These are phyloP conservation scores for Adansonia grandidieri DNA, from an alignment of 441 rosid species.

Conservation along the genomic window DNA sequence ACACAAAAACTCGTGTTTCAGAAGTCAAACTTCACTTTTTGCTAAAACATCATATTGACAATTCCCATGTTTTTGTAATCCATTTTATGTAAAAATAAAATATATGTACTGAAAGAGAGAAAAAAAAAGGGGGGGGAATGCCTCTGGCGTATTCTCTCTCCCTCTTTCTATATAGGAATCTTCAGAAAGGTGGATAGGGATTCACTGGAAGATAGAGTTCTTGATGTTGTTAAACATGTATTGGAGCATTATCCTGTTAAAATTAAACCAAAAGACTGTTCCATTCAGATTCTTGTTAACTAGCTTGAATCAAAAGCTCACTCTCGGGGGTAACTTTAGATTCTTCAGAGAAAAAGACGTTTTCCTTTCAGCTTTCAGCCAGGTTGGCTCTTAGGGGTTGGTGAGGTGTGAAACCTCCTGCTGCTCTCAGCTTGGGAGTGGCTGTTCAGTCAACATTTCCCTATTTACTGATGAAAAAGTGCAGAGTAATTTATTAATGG, in stretches of 20 bases:
- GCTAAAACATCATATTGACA: neutral
- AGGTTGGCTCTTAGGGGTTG: neutral
- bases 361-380: neutral
- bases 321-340: neutral
- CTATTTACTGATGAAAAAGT: neutral
- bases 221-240: neutral
- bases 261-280: neutral
- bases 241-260: neutral
- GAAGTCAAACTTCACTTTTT: conserved; percentile 11
- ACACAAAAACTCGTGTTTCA: neutral
- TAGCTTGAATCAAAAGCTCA: conserved; percentile 19
- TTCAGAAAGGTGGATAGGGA: neutral
- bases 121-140: neutral
- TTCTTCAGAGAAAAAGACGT: neutral
- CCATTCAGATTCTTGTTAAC: neutral
- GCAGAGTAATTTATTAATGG: neutral
- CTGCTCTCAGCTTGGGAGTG: neutral
- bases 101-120: neutral
- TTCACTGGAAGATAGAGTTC: neutral
- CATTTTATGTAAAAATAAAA: neutral
- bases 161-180: neutral
- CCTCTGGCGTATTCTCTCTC: neutral
- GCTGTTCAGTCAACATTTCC: neutral
- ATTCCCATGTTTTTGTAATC: neutral
- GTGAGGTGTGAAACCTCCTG: neutral